A percentile compares a stretch with the other conserved stretches of the same genome.
phyloP scores from a whole-genome alignment of 202 grass and related monocot genomes.

The Digitaria exilis region DNA sequence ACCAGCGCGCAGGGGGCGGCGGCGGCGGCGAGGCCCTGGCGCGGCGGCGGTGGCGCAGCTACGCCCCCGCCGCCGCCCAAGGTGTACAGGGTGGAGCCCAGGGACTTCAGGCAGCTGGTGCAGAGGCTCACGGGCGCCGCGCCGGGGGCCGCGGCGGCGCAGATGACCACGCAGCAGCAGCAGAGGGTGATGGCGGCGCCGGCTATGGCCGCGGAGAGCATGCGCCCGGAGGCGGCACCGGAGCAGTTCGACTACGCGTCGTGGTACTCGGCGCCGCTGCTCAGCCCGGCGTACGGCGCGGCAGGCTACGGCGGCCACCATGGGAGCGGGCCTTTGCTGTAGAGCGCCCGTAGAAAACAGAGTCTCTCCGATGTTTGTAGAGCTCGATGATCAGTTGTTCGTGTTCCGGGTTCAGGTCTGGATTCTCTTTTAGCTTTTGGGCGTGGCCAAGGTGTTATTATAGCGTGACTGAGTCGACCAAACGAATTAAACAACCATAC shows the following conservation, averaged over 20 bases:
- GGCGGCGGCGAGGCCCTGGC: conserved; percentile 48
- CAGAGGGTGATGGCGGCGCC: not conserved
- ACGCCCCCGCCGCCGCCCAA: conserved; percentile 43
- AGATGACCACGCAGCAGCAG: not conserved
- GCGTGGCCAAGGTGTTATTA: not conserved
- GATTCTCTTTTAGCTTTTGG: not conserved
- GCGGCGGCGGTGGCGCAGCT: not conserved
- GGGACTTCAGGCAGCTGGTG: conserved; percentile 78
- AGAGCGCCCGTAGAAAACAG: not conserved
- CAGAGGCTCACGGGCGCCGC: conserved; percentile 72
- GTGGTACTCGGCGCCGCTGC: conserved; percentile 72
- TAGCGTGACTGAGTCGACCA: not conserved
- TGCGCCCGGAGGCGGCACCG: not conserved
- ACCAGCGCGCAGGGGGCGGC: conserved; percentile 40
- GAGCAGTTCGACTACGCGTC: conserved; percentile 53
- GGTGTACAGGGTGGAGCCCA: conserved; percentile 78
- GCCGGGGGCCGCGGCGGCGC: not conserved
- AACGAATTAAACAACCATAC: not conserved
- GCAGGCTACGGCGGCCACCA: conserved; percentile 28
- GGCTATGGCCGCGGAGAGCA: not conserved
- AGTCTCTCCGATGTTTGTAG: not conserved
- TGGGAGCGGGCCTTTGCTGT: conserved; percentile 31
- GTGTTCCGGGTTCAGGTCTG: not conserved
- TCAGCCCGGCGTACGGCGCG: conserved; percentile 72
- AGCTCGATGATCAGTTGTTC: not conserved